Evolutionary conservation across 371 early-diverging fungal genomes (phyloP).

Genomic region (Mortierella sp.): DNA sequence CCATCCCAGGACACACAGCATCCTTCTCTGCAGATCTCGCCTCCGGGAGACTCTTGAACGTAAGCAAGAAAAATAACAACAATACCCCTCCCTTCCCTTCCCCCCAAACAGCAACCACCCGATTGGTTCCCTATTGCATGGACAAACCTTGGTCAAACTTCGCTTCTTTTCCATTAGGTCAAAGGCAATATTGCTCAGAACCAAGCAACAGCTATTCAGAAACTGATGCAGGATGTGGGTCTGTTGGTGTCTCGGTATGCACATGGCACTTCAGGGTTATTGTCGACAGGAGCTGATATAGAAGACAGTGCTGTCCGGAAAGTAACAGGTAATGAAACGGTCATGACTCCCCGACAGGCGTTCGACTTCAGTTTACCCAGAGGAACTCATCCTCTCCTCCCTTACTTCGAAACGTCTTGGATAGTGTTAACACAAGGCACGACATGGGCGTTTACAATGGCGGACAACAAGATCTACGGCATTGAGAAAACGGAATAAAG

Average conservation of each 20-base stretch:
- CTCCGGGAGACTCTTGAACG: conserved; percentile 46
- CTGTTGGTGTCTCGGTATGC: conserved; percentile 51
- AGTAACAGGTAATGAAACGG: conserved; percentile 30
- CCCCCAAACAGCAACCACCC: background rate
- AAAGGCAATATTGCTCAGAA: conserved; percentile 44
- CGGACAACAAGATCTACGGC: conserved; percentile 54
- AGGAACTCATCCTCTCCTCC: too few species aligned
- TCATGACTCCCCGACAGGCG: too few species aligned
- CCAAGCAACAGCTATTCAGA: conserved; percentile 45
- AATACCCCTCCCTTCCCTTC: too few species aligned
- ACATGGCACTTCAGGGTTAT: conserved; percentile 11
- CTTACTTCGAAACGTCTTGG: too few species aligned
- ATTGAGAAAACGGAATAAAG: conserved; percentile 39
- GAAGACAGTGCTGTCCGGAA: conserved; percentile 51
- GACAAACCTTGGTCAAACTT: too few species aligned
- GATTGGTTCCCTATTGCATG: background rate
- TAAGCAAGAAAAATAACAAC: conserved; percentile 11
- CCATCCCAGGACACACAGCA: conserved; percentile 51
- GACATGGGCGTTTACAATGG: conserved; percentile 50
- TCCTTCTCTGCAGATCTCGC: conserved; percentile 52
- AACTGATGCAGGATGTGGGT: conserved; percentile 53
- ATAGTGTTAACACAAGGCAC: conserved; percentile 38
- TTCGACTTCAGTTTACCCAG: too few species aligned
- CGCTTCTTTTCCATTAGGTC: conserved; percentile 9
- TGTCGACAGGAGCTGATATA: conserved; percentile 13